Base-by-base conservation (phyloP, 768 basidiomycete species). In the Russula earlei region DNA sequence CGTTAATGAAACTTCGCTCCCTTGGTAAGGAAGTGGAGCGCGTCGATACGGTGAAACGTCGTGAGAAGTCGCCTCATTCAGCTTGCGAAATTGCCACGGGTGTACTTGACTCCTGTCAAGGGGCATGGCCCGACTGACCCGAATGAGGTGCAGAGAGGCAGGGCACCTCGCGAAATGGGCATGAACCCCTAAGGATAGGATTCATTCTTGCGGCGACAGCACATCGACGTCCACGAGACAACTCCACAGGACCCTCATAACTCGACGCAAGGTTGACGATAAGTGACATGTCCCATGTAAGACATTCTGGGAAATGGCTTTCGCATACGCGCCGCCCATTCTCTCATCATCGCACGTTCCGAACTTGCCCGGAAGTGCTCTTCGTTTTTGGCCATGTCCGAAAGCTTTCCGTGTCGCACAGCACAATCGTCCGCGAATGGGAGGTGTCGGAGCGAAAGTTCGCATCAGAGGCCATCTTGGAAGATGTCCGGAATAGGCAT, bases 61-160 rank as follows among this genome's bases (percentile, higher is more conserved):
- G 34, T 51, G 49, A 31, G 22, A 53, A 22, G 46, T 52, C n/a
- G 6, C 50, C 44, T 52, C 24, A 38, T 56, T 46, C 29, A 20
- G 43, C 43, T 11, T 44, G 29, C 17, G 25, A 34, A 6, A 40
- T 41, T 57, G n/a, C 51, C 50, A 57, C 50, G 44, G 44, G 6
- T 47, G 50, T 41, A 41, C 24, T 33, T n/a, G 20, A 34, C 20
- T 40, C 12, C 55, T 15, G 48, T 44, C 50, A 42, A 49, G 22
- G 19, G 2, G 19, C 33, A 38, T 40, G 17, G 48, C 3, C 17
- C 6, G 15, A 49, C n/a, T n/a, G n/a, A n/a, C n/a, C n/a, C n/a
- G n/a, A n/a, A n/a, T n/a, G n/a, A n/a, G n/a, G n/a, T n/a, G n/a
- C n/a, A n/a, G n/a, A n/a, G n/a, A n/a, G n/a, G n/a, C n/a, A n/a